Conservation (phyloP, 1,284 basidiomycete species). For the Cryptococcus floricola region DNA sequence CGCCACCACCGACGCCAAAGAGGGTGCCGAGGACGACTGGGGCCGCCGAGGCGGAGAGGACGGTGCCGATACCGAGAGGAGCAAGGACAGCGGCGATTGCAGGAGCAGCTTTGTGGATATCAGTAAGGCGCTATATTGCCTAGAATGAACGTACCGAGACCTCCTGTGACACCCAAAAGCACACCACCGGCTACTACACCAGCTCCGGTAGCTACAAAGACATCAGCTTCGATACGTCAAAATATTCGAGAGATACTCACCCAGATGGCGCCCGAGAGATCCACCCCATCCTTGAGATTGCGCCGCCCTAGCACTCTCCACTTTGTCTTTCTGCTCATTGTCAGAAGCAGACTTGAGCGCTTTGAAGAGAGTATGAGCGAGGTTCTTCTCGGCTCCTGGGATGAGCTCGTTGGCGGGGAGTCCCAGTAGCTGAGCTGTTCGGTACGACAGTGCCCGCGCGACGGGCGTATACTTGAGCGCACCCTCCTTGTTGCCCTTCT, state of each 20-base stretch:
- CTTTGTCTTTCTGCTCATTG: conserved; percentile 28
- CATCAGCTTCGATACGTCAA: not conserved
- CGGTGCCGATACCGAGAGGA: conserved; percentile 48
- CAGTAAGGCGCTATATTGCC: too few species aligned
- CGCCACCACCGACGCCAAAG: conserved; percentile 55
- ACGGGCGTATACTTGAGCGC: conserved; percentile 45
- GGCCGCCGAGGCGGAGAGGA: conserved; percentile 50
- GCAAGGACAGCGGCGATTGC: conserved; percentile 53
- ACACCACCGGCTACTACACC: conserved; percentile 51
- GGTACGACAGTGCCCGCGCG: conserved; percentile 40
- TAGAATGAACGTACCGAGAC: conserved; percentile 28
- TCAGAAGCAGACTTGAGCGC: conserved; percentile 37
- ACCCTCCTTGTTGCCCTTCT: conserved; percentile 22
- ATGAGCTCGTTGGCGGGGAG: conserved; percentile 35
- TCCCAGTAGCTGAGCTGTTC: conserved; percentile 40
- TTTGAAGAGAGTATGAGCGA: conserved; percentile 48
- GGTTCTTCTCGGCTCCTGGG: conserved; percentile 43
- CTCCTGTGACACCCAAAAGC: conserved; percentile 55
- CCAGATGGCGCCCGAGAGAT: conserved; percentile 47
- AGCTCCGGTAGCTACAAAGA: conserved; percentile 49
- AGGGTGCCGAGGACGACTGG: conserved; percentile 54
- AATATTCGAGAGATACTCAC: conserved; percentile 12
- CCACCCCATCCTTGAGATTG: conserved; percentile 52
- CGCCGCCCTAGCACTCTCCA: conserved; percentile 44
- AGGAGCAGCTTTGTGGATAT: conserved; percentile 47